A percentile compares a stretch with the other conserved stretches of the same genome.
Evolutionary conservation across 179 eudicot genomes (phyloP).

Genomic region (Drosera spatulata): DNA sequence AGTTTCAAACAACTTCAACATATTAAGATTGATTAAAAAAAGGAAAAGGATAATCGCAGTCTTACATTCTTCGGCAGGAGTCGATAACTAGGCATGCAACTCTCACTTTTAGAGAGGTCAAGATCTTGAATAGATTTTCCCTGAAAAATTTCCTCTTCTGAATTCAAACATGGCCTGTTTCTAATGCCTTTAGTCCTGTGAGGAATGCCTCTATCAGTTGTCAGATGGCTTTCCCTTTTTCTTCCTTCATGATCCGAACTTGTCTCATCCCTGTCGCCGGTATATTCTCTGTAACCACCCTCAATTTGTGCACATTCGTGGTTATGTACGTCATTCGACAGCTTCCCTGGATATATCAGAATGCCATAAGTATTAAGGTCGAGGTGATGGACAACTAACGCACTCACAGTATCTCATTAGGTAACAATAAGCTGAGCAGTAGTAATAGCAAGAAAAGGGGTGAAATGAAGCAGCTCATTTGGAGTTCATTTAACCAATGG

Average conservation of each 20-base stretch:
- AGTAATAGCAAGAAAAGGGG: no score
- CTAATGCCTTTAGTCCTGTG: slow-evolving; percentile 27
- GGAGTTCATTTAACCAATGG: no score
- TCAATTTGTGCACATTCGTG: no score
- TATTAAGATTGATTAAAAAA: background rate
- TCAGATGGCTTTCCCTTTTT: slow-evolving; percentile 15
- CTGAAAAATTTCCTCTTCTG: slow-evolving; percentile 49
- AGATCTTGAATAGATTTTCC: slow-evolving; percentile 90
- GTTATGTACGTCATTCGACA: no score
- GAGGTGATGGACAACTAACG: no score
- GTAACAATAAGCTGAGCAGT: no score
- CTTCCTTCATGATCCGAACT: slow-evolving; percentile 28
- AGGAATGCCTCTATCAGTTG: slow-evolving; percentile 14
- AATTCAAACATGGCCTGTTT: slow-evolving; percentile 22
- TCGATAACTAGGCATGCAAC: slow-evolving; percentile 90
- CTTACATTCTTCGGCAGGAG: slow-evolving; percentile 85
- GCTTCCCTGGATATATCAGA: no score
- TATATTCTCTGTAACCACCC: slow-evolving; percentile 38
- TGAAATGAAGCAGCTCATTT: no score
- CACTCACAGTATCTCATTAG: no score
- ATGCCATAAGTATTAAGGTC: no score
- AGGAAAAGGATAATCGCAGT: background rate
- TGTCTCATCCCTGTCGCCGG: slow-evolving; percentile 36
- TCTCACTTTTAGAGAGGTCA: slow-evolving; percentile 77
- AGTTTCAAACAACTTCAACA: no score